Conservation (phyloP, 768 basidiomycete species). For the Xerocomellus intermedius region DNA sequence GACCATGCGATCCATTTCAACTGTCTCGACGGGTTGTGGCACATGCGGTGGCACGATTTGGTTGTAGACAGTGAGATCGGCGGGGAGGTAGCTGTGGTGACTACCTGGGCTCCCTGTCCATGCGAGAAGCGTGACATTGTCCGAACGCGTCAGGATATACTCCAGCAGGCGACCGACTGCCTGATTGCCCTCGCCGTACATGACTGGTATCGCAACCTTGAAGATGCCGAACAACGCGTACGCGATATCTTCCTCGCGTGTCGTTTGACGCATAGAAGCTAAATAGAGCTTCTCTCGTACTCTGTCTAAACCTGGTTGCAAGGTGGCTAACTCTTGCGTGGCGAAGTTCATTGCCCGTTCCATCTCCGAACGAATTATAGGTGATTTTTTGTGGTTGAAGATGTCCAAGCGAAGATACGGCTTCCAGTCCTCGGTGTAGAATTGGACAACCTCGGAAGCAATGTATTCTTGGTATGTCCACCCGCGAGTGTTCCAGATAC, state of each 20-base stretch:
- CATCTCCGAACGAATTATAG: constrained; percentile 1
- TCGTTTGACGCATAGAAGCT: constrained; percentile 1
- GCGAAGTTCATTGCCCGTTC: not conserved
- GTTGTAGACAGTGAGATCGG: constrained; percentile 1
- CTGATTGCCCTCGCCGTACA: constrained; percentile 8
- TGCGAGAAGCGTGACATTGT: constrained; percentile 1
- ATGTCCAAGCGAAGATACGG: not conserved
- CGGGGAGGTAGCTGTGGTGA: constrained; percentile 4
- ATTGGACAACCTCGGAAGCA: not conserved
- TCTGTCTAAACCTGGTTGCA: not conserved
- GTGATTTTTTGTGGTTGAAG: constrained; percentile 7
- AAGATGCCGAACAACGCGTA: constrained; percentile 13
- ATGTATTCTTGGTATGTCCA: constrained; percentile 17
- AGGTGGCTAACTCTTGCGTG: not conserved
- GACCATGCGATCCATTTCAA: not conserved
- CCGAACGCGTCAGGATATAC: constrained; percentile 1
- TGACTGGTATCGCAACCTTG: not conserved
- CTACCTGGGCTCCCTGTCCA: not conserved
- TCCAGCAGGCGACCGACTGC: constrained; percentile 10
- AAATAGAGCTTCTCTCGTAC: constrained; percentile 12
- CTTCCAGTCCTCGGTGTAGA: constrained; percentile 14
- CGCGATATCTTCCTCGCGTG: constrained; percentile 2
- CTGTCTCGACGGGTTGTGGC: not conserved
- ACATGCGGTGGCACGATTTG: not conserved
- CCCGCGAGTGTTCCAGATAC: constrained; percentile 8